Base-by-base conservation (phyloP, 2,329 filamentous ascomycete species). In the Pseudofabraea citricarpa region DNA sequence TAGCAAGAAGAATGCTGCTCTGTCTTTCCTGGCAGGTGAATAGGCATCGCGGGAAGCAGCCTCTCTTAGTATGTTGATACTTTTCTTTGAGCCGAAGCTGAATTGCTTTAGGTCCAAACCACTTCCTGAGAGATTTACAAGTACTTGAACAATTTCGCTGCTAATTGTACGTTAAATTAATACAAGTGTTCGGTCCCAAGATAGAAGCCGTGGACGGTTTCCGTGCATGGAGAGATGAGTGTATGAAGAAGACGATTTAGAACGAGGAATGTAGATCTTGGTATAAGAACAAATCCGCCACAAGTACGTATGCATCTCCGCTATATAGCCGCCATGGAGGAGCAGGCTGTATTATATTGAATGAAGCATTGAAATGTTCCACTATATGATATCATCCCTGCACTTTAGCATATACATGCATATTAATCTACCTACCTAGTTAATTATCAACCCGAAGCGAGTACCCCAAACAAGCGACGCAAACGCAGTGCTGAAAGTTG, bases 121-220 rank as follows among this genome's bases (percentile, higher is more conserved):
- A 36, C 18, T 16, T 36, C 32, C 20, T 18, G 18, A 18, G 32
- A 20, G 32, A 20, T 36, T 6, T 36, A 36, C 32, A 36, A n/a
- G 18, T 20, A 36, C 18, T 36, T 36, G 10, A 36, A 20, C 18
- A 18, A 36, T 18, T 36, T 36, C 12, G 32, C 18, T 16, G 18
- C 4, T 6, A 36, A 36, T n/a, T 36, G 20, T 20, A 10, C 32
- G 4, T 18, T 20, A 10, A 18, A 18, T 18, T 18, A 20, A 36
- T 36, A 36, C 55, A 58, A 2, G 58, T 64, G 1, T 69, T 73
- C 41, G 55, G 64, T 5, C 68, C 74, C 7, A 72, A 69, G 50
- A 53, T 59, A 2, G 65, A 66, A 16, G 71, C 68, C 2, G 68
- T 77, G 7, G 57, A 60, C 8, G 76, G 78, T 47, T 79, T 79